Evolutionary conservation across 2,329 filamentous ascomycete genomes (phyloP).

Genomic region (Exophiala sp.): DNA sequence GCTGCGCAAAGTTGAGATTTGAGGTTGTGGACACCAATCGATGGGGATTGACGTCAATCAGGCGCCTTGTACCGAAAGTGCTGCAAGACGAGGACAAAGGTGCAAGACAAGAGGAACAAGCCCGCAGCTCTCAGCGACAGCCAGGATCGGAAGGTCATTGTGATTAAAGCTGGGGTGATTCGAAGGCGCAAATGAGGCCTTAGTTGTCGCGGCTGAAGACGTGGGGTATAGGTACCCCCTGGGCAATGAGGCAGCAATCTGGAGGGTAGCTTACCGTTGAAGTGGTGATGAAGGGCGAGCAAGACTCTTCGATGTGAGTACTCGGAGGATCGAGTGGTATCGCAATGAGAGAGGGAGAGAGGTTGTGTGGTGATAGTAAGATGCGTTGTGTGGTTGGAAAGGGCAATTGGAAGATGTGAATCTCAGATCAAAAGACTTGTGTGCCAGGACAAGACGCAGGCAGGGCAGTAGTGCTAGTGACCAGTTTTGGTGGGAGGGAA

Average conservation of each 20-base stretch:
- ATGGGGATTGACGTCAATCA: slow-evolving; percentile 22
- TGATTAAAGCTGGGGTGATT: slow-evolving; percentile 8
- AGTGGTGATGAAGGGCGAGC: slow-evolving; percentile 4
- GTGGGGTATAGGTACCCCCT: slow-evolving; percentile 20
- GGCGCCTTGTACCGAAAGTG: slow-evolving; percentile 10
- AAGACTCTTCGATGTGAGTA: slow-evolving; percentile 11
- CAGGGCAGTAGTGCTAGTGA: slow-evolving; percentile 3
- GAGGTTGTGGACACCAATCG: slow-evolving; percentile 1
- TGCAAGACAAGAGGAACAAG: neutral
- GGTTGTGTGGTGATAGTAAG: slow-evolving; percentile 13
- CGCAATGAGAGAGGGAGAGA: slow-evolving; percentile 2
- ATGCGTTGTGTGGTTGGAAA: slow-evolving; percentile 4
- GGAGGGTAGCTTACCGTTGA: slow-evolving; percentile 22
- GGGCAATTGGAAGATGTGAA: slow-evolving; percentile 4
- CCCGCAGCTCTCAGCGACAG: slow-evolving; percentile 6
- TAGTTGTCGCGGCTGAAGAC: slow-evolving; percentile 15
- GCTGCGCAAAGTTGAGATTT: slow-evolving; percentile 5
- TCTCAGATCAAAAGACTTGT: slow-evolving; percentile 9
- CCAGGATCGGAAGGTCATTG: neutral
- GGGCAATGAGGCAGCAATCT: slow-evolving; percentile 9
- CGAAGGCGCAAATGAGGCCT: slow-evolving; percentile 6
- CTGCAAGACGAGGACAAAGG: neutral
- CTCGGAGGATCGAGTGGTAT: slow-evolving; percentile 9
- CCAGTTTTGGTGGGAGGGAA: slow-evolving; percentile 8
- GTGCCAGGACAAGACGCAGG: slow-evolving; percentile 5